Evolutionary conservation across 805 yeast genomes (phyloP).

Genomic region (Candida montana): DNA sequence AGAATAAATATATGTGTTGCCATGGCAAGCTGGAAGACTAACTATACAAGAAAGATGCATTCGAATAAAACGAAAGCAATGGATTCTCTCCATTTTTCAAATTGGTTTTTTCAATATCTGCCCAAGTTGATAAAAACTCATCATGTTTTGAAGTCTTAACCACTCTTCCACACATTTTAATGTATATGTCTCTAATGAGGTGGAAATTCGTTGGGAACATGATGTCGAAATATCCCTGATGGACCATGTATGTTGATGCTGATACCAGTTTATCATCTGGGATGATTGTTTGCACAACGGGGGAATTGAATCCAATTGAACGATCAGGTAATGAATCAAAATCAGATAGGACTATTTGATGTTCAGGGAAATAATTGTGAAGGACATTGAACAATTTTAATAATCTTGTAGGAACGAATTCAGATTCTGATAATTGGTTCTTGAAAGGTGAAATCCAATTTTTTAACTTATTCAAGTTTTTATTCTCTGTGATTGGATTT

Average conservation of each 20-base stretch:
- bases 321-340: slow-evolving; percentile 43
- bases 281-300: slow-evolving; percentile 76
- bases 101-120: slow-evolving; percentile 58
- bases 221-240: slow-evolving; percentile 82
- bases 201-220: slow-evolving; percentile 81
- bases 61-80: slow-evolving; percentile 69
- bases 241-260: slow-evolving; percentile 69
- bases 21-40: background rate
- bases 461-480: slow-evolving; percentile 33
- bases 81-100: slow-evolving; percentile 81
- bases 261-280: slow-evolving; percentile 58
- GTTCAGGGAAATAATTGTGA: slow-evolving; percentile 65
- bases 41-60: slow-evolving; percentile 58
- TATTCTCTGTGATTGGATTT: slow-evolving; percentile 60
- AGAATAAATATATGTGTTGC: slow-evolving; percentile 1
- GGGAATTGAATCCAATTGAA: slow-evolving; percentile 57
- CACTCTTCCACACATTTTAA: slow-evolving; percentile 55
- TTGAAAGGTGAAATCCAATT: slow-evolving; percentile 59
- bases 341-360: slow-evolving; percentile 68
- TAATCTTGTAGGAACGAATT: slow-evolving; percentile 76
- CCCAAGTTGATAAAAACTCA: slow-evolving; percentile 67
- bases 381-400: slow-evolving; percentile 60
- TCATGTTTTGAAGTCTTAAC: slow-evolving; percentile 52
- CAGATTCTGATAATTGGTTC: slow-evolving; percentile 60
- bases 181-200: slow-evolving; percentile 55